Percentiles rank a stretch among this genome's conserved stretches.
These are phyloP conservation scores for Cucumis melo DNA, from an alignment of 306 rosid genomes.

Conservation along the genomic window DNA sequence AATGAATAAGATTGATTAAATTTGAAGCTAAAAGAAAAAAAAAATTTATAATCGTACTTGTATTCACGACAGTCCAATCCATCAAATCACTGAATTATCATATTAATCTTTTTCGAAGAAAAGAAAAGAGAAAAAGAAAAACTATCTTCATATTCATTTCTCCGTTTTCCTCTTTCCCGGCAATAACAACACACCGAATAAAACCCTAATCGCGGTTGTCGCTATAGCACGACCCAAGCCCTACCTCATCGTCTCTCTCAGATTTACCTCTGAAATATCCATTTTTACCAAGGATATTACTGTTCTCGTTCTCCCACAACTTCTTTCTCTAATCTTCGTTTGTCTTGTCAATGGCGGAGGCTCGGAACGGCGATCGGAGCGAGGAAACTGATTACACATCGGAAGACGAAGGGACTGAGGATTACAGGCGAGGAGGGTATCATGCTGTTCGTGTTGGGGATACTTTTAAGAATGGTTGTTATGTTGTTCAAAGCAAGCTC, in stretches of 20 bases:
- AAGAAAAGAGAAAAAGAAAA: neutral
- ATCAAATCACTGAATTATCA: neutral
- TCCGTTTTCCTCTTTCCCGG: neutral
- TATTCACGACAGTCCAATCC: neutral
- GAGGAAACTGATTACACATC: slow-evolving; percentile 19
- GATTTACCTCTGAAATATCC: neutral
- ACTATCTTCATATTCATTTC: neutral
- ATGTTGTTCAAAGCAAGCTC: slow-evolving; percentile 29
- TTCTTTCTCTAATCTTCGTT: neutral
- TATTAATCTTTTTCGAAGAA: neutral
- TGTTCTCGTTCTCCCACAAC: neutral
- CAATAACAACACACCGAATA: neutral
- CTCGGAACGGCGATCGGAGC: slow-evolving; percentile 16
- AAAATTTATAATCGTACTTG: neutral
- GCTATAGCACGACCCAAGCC: neutral
- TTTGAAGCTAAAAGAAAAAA: neutral
- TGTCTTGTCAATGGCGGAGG: slow-evolving; percentile 19
- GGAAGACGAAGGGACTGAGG: slow-evolving; percentile 33
- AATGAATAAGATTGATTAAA: neutral
- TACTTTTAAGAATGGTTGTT: slow-evolving; percentile 27
- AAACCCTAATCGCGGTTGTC: slow-evolving; percentile 2
- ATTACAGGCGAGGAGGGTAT: slow-evolving; percentile 31
- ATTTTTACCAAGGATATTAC: neutral
- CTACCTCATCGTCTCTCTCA: neutral
- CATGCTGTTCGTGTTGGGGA: slow-evolving; percentile 29